Conservation (phyloP, 2,329 filamentous ascomycete species). For the Pleoardoris graminearum region DNA sequence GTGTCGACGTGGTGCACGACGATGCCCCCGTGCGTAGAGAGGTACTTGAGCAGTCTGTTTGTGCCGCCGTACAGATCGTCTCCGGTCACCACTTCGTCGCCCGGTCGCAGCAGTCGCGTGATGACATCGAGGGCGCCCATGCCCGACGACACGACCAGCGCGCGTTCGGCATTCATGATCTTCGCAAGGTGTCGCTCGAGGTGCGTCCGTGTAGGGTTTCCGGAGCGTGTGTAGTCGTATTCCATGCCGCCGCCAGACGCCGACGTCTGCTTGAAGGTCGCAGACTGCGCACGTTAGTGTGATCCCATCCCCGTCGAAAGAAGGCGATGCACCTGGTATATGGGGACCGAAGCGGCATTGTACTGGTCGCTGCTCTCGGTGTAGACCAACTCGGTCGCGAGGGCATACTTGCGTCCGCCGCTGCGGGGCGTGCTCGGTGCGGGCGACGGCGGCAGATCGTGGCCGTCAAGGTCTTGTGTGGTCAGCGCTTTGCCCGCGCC, state of each 20-base stretch:
- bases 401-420: slow-evolving; percentile 85
- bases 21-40: slow-evolving; percentile 87
- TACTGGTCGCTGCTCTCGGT: slow-evolving; percentile 97
- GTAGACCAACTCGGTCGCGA: slow-evolving; percentile 95
- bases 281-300: slow-evolving; percentile 62
- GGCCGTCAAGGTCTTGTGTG: slow-evolving; percentile 44
- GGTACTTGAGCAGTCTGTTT: slow-evolving; percentile 88
- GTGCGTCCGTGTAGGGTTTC: slow-evolving; percentile 94
- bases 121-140: slow-evolving; percentile 99
- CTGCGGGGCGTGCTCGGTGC: slow-evolving; percentile 87
- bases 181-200: slow-evolving; percentile 96
- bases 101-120: slow-evolving; percentile 83
- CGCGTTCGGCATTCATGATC: slow-evolving; percentile 94
- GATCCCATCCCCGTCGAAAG: not conserved
- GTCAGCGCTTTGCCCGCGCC: slow-evolving; percentile 48
- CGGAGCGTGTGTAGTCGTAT: slow-evolving; percentile 98
- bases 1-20: slow-evolving; percentile 96
- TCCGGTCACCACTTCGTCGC: slow-evolving; percentile 95
- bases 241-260: slow-evolving; percentile 77
- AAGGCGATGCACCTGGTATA: slow-evolving; percentile 71
- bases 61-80: slow-evolving; percentile 97
- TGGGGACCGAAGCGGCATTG: slow-evolving; percentile 92
- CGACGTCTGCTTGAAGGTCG: slow-evolving; percentile 93
- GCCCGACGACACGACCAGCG: slow-evolving; percentile 90
- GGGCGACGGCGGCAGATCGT: slow-evolving; percentile 63